These are phyloP conservation scores for Penicillium arizonense DNA, from an alignment of 495 filamentous ascomycete species.

Conservation along the genomic window DNA sequence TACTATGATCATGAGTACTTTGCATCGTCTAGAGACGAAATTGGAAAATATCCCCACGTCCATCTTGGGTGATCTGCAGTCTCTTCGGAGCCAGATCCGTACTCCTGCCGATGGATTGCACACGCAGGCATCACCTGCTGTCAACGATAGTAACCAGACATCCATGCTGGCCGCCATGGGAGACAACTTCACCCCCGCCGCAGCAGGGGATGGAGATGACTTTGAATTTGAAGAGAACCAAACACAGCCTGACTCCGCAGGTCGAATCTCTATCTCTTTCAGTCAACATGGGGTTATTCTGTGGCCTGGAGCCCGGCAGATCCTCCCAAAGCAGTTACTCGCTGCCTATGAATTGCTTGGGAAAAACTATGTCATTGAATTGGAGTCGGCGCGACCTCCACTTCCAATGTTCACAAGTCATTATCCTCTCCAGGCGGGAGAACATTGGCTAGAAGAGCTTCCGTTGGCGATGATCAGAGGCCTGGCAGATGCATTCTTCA, in stretches of 20 bases:
- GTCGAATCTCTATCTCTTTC: slow-evolving; percentile 45
- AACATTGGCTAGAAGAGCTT: slow-evolving; percentile 40
- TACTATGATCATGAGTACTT: slow-evolving; percentile 48
- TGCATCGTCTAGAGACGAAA: slow-evolving; percentile 49
- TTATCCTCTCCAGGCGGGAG: slow-evolving; percentile 36
- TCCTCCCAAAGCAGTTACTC: slow-evolving; percentile 37
- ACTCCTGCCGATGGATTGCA: slow-evolving; percentile 14
- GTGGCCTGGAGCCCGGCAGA: slow-evolving; percentile 41
- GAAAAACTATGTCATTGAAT: slow-evolving; percentile 47
- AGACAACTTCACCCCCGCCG: slow-evolving; percentile 29
- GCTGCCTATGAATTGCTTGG: slow-evolving; percentile 37
- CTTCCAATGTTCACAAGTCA: slow-evolving; percentile 43
- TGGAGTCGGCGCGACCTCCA: slow-evolving; percentile 38
- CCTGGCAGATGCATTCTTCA: slow-evolving; percentile 44
- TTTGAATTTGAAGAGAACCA: slow-evolving; percentile 37
- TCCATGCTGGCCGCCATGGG: slow-evolving; percentile 9
- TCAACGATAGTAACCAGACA: slow-evolving; percentile 7
- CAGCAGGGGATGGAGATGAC: slow-evolving; percentile 27
- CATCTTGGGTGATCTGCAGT: slow-evolving; percentile 35
- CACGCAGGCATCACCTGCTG: slow-evolving; percentile 16
- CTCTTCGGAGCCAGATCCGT: slow-evolving; percentile 25
- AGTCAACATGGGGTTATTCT: slow-evolving; percentile 49
- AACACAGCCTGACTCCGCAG: slow-evolving; percentile 27
- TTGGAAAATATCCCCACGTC: slow-evolving; percentile 39
- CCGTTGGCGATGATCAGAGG: slow-evolving; percentile 44